These are phyloP conservation scores for Krasilnikovozyma curviuscula DNA, from an alignment of 768 basidiomycete species.

Conservation along the genomic window DNA sequence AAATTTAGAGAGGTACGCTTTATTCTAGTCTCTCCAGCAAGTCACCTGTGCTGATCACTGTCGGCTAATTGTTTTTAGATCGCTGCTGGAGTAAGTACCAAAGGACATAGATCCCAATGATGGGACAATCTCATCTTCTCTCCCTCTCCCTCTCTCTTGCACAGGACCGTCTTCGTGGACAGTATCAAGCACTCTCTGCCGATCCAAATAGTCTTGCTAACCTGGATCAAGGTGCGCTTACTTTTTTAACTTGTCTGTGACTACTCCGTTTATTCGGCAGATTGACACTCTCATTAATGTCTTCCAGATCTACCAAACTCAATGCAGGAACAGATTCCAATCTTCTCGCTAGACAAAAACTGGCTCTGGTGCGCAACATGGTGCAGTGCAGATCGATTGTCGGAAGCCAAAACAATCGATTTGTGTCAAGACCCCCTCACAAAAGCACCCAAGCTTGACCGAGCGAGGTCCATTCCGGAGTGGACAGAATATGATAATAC, in stretches of 20 bases:
- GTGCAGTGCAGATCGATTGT: slow-evolving; percentile 42
- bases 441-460: slow-evolving; percentile 91
- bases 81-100: slow-evolving; percentile 37
- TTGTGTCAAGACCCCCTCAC: slow-evolving; percentile 92
- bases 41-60: neutral
- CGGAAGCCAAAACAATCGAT: slow-evolving; percentile 44
- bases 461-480: slow-evolving; percentile 88
- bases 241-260: neutral
- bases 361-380: slow-evolving; percentile 99
- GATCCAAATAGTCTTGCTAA: slow-evolving; percentile 90
- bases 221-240: slow-evolving; percentile 58
- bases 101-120: neutral
- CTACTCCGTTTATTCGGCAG: neutral
- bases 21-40: slow-evolving; percentile 30
- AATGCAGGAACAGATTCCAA: slow-evolving; percentile 75
- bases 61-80: slow-evolving; percentile 26
- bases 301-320: slow-evolving; percentile 78
- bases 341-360: slow-evolving; percentile 71
- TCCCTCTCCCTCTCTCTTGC: too few species aligned
- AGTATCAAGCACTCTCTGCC: slow-evolving; percentile 81
- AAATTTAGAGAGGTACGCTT: slow-evolving; percentile 66
- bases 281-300: slow-evolving; percentile 3
- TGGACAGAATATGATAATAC: slow-evolving; percentile 98
- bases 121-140: slow-evolving; percentile 4
- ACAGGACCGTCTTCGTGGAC: slow-evolving; percentile 34